phyloP scores from a whole-genome alignment of 257 asterid species.

The Solanum rostratum region DNA sequence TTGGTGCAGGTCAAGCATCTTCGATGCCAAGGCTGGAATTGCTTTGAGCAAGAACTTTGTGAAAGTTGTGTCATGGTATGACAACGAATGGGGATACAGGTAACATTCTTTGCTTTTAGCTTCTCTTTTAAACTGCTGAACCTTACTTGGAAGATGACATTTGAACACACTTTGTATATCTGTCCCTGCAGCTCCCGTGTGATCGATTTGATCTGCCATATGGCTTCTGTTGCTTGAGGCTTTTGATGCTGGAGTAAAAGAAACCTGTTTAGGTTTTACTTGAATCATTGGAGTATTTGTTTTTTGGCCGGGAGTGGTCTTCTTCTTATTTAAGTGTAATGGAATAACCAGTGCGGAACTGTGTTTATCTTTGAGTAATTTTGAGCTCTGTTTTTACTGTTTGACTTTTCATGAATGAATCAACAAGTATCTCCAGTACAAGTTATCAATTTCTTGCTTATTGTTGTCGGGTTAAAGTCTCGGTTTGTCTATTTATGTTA shows the following conservation, averaged over 20 bases:
- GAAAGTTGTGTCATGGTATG: conserved; percentile 67
- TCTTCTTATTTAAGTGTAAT: background rate
- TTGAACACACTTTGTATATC: background rate
- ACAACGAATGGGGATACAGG: conserved; percentile 77
- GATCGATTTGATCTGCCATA: conserved; percentile 55
- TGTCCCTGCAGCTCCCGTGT: conserved; percentile 48
- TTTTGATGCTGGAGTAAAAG: background rate
- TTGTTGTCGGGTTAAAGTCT: background rate
- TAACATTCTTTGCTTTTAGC: background rate
- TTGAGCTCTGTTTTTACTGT: background rate
- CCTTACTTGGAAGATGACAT: background rate
- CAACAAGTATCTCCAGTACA: too few species aligned
- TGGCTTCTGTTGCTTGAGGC: conserved; percentile 36
- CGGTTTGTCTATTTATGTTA: background rate
- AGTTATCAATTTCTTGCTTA: background rate
- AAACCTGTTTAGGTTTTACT: background rate
- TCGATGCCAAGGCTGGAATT: conserved; percentile 79
- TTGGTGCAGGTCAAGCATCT: conserved; percentile 56
- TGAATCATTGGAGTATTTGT: background rate
- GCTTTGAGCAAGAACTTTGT: conserved; percentile 53
- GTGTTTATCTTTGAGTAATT: background rate
- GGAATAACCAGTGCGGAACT: background rate
- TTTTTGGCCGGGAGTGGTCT: background rate
- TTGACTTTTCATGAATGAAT: background rate
- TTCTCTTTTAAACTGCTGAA: background rate